These are phyloP conservation scores for Penicillium roqueforti DNA, from an alignment of 495 filamentous ascomycete genomes.

Conservation along the genomic window DNA sequence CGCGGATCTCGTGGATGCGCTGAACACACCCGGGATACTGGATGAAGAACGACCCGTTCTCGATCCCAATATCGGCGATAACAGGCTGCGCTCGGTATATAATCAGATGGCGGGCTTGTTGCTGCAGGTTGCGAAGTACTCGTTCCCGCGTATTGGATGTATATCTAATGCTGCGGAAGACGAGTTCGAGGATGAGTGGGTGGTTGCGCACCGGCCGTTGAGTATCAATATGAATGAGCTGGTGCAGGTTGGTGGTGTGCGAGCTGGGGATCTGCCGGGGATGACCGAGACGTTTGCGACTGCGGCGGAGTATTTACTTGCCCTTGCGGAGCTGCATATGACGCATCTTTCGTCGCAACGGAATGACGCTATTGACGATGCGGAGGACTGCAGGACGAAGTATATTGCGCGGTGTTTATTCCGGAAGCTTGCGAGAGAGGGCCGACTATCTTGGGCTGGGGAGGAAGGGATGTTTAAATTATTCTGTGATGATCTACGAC, in stretches of 20 bases:
- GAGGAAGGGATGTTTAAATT: slow-evolving; percentile 26
- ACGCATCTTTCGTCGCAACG: slow-evolving; percentile 35
- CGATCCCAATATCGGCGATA: neutral
- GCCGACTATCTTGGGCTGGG: slow-evolving; percentile 9
- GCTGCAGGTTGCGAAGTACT: too few species aligned
- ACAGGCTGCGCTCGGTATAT: neutral
- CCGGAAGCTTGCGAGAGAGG: slow-evolving; percentile 25
- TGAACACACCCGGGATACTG: slow-evolving; percentile 20
- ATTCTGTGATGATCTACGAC: slow-evolving; percentile 34
- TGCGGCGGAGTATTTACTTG: slow-evolving; percentile 33
- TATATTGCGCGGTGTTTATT: slow-evolving; percentile 41
- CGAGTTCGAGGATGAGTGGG: slow-evolving; percentile 14
- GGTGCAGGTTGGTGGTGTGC: slow-evolving; percentile 10
- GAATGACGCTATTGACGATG: slow-evolving; percentile 32
- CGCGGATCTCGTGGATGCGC: slow-evolving; percentile 25
- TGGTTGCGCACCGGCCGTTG: slow-evolving; percentile 16
- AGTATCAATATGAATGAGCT: slow-evolving; percentile 32
- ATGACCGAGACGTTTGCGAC: slow-evolving; percentile 11
- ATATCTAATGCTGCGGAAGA: neutral
- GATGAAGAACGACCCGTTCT: slow-evolving; percentile 20
- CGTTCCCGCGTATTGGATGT: neutral
- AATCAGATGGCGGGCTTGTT: slow-evolving; percentile 17
- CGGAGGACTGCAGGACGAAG: slow-evolving; percentile 38
- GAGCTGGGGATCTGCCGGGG: slow-evolving; percentile 5
- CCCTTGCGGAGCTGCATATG: slow-evolving; percentile 41